These are phyloP conservation scores for Rhizopus arrhizus DNA, from an alignment of 371 early-diverging fungal species.

Conservation along the genomic window DNA sequence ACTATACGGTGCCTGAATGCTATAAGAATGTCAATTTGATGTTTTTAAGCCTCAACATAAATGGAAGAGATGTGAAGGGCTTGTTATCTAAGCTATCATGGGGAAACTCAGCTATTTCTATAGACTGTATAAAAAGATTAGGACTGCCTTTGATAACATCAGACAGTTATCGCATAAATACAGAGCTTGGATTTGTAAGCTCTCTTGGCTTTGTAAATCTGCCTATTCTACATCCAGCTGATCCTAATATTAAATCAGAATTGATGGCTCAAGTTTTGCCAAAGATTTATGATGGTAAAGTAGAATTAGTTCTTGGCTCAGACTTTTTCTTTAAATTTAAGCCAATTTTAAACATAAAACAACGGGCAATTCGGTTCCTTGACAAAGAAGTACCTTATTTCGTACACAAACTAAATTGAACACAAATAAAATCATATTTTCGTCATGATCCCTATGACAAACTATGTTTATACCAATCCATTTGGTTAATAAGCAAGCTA, in stretches of 20 bases:
- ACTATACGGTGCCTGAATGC: slow-evolving; percentile 19
- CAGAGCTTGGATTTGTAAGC: slow-evolving; percentile 33
- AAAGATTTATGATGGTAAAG: slow-evolving; percentile 29
- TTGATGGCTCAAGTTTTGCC: slow-evolving; percentile 32
- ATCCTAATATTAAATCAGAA: slow-evolving; percentile 11
- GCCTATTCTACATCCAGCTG: slow-evolving; percentile 26
- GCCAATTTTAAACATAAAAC: slow-evolving; percentile 27
- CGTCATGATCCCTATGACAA: no score
- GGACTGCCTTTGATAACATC: slow-evolving; percentile 9
- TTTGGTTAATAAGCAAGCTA: no score
- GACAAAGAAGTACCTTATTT: slow-evolving; percentile 27
- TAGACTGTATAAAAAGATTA: slow-evolving; percentile 21
- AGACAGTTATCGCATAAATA: slow-evolving; percentile 17
- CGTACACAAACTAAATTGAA: slow-evolving; percentile 2
- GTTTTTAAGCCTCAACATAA: slow-evolving; percentile 25
- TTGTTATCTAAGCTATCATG: slow-evolving; percentile 33
- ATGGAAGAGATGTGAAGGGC: slow-evolving; percentile 22
- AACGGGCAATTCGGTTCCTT: slow-evolving; percentile 22
- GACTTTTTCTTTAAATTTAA: slow-evolving; percentile 34
- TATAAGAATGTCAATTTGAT: slow-evolving; percentile 25
- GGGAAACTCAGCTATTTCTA: slow-evolving; percentile 33
- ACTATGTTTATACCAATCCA: no score
- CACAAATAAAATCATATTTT: background rate
- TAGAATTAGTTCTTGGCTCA: slow-evolving; percentile 36
- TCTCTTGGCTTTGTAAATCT: slow-evolving; percentile 22